These are phyloP conservation scores for Theileria parva DNA, from an alignment of 169 alveolate species.

Conservation along the genomic window DNA sequence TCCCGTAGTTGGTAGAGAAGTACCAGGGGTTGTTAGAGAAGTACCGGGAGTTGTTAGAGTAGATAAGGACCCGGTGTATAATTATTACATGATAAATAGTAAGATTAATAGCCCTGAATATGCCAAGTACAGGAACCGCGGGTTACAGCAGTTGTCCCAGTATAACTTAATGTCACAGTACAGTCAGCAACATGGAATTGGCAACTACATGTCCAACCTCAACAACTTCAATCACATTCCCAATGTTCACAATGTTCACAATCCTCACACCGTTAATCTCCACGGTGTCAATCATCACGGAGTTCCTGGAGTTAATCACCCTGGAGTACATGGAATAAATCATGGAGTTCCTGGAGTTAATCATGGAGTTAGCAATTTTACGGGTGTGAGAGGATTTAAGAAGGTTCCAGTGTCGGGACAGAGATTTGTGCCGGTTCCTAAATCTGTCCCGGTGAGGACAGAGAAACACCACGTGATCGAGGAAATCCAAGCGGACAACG, in stretches of 20 bases:
- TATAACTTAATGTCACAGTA: slow-evolving; percentile 8
- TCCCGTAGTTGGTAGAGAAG: too few relatives aligned
- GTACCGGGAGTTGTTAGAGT: background rate
- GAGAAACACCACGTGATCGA: slow-evolving; percentile 28
- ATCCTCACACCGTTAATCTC: background rate
- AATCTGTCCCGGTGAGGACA: background rate
- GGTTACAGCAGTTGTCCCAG: slow-evolving; percentile 10
- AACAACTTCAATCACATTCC: background rate
- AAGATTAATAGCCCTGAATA: background rate
- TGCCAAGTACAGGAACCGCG: slow-evolving; percentile 14
- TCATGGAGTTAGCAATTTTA: background rate
- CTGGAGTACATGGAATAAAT: background rate
- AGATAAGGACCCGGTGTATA: background rate
- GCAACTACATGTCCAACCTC: background rate
- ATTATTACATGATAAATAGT: background rate
- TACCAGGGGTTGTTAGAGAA: too few relatives aligned
- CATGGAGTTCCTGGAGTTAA: background rate
- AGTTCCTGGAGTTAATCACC: background rate
- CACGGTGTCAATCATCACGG: background rate
- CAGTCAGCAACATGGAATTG: background rate
- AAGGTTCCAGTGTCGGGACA: background rate
- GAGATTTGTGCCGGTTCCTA: background rate
- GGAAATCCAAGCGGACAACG: slow-evolving; percentile 40
- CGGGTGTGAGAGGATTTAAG: too few relatives aligned
- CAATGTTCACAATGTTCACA: slow-evolving; percentile 10